Conservation (phyloP, 2,329 filamentous ascomycete species). For the Lojkania enalia region DNA sequence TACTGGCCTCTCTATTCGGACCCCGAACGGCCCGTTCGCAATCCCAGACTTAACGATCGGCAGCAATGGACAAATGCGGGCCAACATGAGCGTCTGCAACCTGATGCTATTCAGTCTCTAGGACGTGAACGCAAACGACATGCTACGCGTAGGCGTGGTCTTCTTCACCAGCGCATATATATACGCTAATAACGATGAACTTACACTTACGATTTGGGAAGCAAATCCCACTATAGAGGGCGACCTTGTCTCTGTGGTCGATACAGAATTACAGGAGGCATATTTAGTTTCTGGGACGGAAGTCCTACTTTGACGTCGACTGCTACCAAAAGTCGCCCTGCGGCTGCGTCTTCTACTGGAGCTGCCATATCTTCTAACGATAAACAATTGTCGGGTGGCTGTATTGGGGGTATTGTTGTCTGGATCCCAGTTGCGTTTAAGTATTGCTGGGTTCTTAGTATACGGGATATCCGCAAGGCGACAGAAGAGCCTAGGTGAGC, state of each 20-base stretch:
- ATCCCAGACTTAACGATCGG: conserved; percentile 8
- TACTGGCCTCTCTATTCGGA: conserved; percentile 5
- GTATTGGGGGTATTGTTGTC: conserved; percentile 1
- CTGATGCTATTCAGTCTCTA: conserved; percentile 7
- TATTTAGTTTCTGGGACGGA: background rate
- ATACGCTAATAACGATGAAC: conserved; percentile 8
- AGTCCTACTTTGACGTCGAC: background rate
- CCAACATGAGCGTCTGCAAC: conserved; percentile 3
- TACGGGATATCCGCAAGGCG: background rate
- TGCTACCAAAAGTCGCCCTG: background rate
- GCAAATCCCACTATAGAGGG: conserved; percentile 10
- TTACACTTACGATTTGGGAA: conserved; percentile 12
- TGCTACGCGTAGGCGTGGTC: conserved; percentile 5
- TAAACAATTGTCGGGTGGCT: background rate
- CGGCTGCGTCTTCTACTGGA: background rate
- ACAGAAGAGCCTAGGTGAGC: background rate
- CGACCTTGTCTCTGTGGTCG: conserved; percentile 4
- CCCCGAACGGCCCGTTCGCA: conserved; percentile 12
- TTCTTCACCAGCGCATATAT: conserved; percentile 12
- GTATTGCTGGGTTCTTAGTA: background rate
- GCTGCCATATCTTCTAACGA: background rate
- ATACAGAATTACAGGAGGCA: background rate
- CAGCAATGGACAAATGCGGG: conserved; percentile 1
- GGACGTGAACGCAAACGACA: conserved; percentile 9
- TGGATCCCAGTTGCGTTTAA: background rate